Evolutionary conservation across 768 basidiomycete genomes (phyloP).

Genomic region (Lyophyllum semitale): DNA sequence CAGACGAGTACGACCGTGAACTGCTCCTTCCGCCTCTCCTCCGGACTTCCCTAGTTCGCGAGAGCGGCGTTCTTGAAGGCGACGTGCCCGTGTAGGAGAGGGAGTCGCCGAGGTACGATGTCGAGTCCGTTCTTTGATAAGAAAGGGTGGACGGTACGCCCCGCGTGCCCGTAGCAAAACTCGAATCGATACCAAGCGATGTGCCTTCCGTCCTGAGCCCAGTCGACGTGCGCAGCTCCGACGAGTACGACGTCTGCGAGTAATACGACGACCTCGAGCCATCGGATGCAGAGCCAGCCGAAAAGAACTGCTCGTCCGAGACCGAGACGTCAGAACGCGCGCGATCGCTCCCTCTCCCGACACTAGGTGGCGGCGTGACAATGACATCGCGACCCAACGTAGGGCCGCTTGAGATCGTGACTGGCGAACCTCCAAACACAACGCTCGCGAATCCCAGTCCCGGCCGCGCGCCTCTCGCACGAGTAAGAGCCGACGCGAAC

Average conservation of each 20-base stretch:
- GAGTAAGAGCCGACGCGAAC: slow-evolving; percentile 53
- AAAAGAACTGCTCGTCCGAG: slow-evolving; percentile 43
- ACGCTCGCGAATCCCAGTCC: slow-evolving; percentile 35
- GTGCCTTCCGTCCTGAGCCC: slow-evolving; percentile 29
- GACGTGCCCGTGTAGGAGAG: slow-evolving; percentile 45
- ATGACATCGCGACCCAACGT: slow-evolving; percentile 42
- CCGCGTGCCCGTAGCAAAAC: slow-evolving; percentile 36
- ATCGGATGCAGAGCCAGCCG: slow-evolving; percentile 32
- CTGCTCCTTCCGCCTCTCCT: slow-evolving; percentile 45
- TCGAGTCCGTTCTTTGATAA: slow-evolving; percentile 51
- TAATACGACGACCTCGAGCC: slow-evolving; percentile 38
- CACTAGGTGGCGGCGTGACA: slow-evolving; percentile 45
- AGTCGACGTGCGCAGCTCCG: slow-evolving; percentile 28
- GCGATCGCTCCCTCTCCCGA: slow-evolving; percentile 32
- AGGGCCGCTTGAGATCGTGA: slow-evolving; percentile 73
- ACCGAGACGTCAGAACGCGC: slow-evolving; percentile 31
- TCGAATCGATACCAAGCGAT: slow-evolving; percentile 33
- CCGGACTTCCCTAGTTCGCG: slow-evolving; percentile 59
- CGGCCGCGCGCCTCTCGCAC: slow-evolving; percentile 41
- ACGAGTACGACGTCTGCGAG: slow-evolving; percentile 32
- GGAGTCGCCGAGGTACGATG: slow-evolving; percentile 59
- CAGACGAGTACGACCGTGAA: slow-evolving; percentile 44
- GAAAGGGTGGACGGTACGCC: slow-evolving; percentile 53
- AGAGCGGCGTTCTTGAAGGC: slow-evolving; percentile 51
- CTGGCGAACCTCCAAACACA: slow-evolving; percentile 59